phyloP scores from a whole-genome alignment of 805 yeast genomes.

The Candida coleopterorum region DNA sequence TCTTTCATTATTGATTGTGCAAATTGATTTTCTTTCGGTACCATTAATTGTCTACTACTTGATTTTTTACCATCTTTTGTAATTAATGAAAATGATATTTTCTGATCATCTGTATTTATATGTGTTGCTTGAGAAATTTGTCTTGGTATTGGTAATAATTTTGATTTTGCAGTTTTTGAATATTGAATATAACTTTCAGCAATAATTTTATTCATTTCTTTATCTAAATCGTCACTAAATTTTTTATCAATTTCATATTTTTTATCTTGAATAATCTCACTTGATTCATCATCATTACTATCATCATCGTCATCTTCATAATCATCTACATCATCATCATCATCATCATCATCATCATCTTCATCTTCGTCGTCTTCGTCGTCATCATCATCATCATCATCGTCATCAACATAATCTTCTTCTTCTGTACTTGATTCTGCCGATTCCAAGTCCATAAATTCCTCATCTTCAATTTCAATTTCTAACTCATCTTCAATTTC shows the following conservation, averaged over 20 bases:
- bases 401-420: slow-evolving; percentile 18
- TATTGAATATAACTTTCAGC: slow-evolving; percentile 42
- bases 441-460: too few relatives aligned
- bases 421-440: too few relatives aligned
- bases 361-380: slow-evolving; percentile 16
- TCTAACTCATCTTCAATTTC: slow-evolving; percentile 16
- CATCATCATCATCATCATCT: slow-evolving; percentile 8
- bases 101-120: background rate
- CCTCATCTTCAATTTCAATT: slow-evolving; percentile 21
- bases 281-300: slow-evolving; percentile 7
- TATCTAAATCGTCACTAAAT: slow-evolving; percentile 50
- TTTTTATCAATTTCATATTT: slow-evolving; percentile 40
- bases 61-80: slow-evolving; percentile 47
- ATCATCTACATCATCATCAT: slow-evolving; percentile 4
- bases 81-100: slow-evolving; percentile 48
- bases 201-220: slow-evolving; percentile 50
- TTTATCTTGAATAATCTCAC: slow-evolving; percentile 13
- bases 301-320: slow-evolving; percentile 6
- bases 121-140: background rate
- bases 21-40: slow-evolving; percentile 54
- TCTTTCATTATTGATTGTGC: slow-evolving; percentile 49
- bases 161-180: slow-evolving; percentile 18
- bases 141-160: slow-evolving; percentile 8
- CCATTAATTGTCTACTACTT: slow-evolving; percentile 36
- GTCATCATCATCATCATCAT: slow-evolving; percentile 9